Evolutionary conservation across 495 filamentous ascomycete species (phyloP).

Genomic region (Aspergillus egyptiacus): DNA sequence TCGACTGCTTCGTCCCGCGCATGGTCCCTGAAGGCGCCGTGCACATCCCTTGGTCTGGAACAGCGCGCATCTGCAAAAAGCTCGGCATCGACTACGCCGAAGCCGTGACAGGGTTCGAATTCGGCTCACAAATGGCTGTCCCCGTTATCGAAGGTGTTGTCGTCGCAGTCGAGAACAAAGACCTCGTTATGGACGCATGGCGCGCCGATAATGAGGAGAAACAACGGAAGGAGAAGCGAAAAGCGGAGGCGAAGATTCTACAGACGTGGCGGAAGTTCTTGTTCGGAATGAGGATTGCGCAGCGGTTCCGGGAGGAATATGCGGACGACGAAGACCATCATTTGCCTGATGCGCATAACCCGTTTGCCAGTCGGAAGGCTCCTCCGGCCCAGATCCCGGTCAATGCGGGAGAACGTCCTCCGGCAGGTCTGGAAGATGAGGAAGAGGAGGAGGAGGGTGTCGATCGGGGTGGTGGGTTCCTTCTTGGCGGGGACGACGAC

Average conservation of each 20-base stretch:
- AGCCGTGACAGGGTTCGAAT: constrained; percentile 95
- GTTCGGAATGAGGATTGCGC: constrained; percentile 74
- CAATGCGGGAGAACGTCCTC: constrained; percentile 2
- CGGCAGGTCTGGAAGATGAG: neutral
- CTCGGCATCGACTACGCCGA: constrained; percentile 87
- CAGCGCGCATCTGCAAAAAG: constrained; percentile 71
- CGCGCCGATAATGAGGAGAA: constrained; percentile 74
- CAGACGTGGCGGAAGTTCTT: constrained; percentile 81
- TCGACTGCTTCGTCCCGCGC: constrained; percentile 86
- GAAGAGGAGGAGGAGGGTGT: constrained; percentile 18
- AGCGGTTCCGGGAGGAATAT: constrained; percentile 75
- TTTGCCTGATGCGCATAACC: constrained; percentile 31
- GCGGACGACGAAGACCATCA: constrained; percentile 45
- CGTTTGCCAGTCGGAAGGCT: constrained; percentile 27
- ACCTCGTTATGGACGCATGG: constrained; percentile 72
- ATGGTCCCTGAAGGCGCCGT: constrained; percentile 85
- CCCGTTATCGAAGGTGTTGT: constrained; percentile 89
- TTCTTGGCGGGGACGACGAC: constrained; percentile 16
- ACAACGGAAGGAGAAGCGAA: constrained; percentile 71
- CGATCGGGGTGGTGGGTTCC: constrained; percentile 21
- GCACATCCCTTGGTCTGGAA: constrained; percentile 74
- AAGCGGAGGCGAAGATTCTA: constrained; percentile 67
- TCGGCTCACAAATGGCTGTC: constrained; percentile 85
- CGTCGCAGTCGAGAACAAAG: constrained; percentile 71
- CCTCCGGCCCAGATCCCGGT: constrained; percentile 2